phyloP scores from a whole-genome alignment of 768 basidiomycete species.

The Rhodocollybia butyracea region DNA sequence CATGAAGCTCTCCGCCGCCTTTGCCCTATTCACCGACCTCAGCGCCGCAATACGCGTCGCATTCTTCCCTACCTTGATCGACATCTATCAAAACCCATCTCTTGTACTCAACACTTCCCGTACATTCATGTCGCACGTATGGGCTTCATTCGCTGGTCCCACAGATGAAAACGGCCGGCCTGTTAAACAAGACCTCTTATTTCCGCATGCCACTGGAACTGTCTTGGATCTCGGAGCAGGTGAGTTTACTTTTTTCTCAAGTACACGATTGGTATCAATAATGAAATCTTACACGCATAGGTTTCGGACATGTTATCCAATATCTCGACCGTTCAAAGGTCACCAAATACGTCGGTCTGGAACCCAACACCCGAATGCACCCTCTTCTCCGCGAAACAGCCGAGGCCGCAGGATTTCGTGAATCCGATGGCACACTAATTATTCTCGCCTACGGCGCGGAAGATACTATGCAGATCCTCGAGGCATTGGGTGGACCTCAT shows the following conservation, averaged over 20 bases:
- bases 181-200: slow-evolving; percentile 20
- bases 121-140: no score
- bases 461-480: slow-evolving; percentile 46
- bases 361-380: slow-evolving; percentile 70
- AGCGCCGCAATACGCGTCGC: no score
- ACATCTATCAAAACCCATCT: no score
- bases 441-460: slow-evolving; percentile 66
- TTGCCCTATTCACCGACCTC: no score
- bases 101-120: no score
- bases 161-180: slow-evolving; percentile 19
- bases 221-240: slow-evolving; percentile 4
- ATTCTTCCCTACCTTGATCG: no score
- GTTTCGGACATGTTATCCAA: slow-evolving; percentile 56
- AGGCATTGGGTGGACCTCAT: slow-evolving; percentile 22
- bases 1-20: no score
- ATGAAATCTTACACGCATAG: slow-evolving; percentile 28
- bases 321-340: slow-evolving; percentile 58
- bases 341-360: slow-evolving; percentile 66
- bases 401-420: slow-evolving; percentile 46
- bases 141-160: no score
- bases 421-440: slow-evolving; percentile 47
- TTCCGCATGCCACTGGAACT: neutral
- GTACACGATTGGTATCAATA: neutral
- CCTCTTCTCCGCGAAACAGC: slow-evolving; percentile 47
- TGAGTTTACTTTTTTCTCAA: neutral